Conservation (phyloP, 345 rosid species). For the Aquilaria yunnanensis region DNA sequence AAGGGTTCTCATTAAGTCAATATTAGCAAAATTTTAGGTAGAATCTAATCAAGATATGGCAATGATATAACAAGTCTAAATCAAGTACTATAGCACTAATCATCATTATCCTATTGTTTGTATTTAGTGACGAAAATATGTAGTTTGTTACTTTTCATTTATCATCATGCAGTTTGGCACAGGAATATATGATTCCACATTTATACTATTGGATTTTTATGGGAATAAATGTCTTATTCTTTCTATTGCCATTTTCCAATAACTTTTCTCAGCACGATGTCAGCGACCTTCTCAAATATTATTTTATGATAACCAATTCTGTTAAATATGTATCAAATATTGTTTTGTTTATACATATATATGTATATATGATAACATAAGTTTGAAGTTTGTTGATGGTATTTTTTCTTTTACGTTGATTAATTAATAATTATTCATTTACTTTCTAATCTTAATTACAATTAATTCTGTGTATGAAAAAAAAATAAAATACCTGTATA, state of each 20-base stretch:
- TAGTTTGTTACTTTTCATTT: slow-evolving; percentile 25
- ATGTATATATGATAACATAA: too few relatives aligned
- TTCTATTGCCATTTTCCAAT: neutral
- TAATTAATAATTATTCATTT: too few relatives aligned
- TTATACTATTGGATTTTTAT: slow-evolving; percentile 3
- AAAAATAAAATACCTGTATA: too few relatives aligned
- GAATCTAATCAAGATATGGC: slow-evolving; percentile 12
- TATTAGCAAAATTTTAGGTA: slow-evolving; percentile 8
- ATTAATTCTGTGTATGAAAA: too few relatives aligned
- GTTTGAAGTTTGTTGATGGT: too few relatives aligned
- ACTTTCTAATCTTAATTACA: too few relatives aligned
- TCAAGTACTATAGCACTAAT: slow-evolving; percentile 19
- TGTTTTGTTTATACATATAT: too few relatives aligned
- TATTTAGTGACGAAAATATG: slow-evolving; percentile 24
- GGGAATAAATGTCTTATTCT: slow-evolving; percentile 35
- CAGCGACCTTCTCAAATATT: slow-evolving; percentile 12
- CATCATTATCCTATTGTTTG: slow-evolving; percentile 26
- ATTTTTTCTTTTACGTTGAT: too few relatives aligned
- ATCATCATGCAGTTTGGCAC: slow-evolving; percentile 21
- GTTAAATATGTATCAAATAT: too few relatives aligned
- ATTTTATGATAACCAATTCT: too few relatives aligned
- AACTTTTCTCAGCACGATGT: slow-evolving; percentile 10
- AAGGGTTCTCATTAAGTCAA: slow-evolving; percentile 2
- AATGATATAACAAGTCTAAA: slow-evolving; percentile 10
- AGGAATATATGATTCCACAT: slow-evolving; percentile 21